Base-by-base conservation (phyloP, 495 filamentous ascomycete species). In the Podospora conica region DNA sequence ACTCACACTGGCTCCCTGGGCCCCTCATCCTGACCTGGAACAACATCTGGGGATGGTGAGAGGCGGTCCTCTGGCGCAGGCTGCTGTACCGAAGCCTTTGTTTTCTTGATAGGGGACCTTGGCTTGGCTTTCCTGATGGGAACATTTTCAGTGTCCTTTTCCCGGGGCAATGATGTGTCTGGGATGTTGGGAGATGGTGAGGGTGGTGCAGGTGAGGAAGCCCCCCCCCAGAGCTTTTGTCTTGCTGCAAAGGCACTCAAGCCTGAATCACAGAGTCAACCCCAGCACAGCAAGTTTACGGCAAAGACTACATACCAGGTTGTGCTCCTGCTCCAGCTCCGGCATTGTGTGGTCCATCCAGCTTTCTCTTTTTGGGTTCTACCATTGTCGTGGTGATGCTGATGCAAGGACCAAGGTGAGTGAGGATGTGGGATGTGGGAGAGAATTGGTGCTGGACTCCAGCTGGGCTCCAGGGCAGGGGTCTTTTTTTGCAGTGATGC, bases 181-280 rank as follows among this genome's bases (percentile, higher is more conserved):
- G 15, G 18, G 40, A n/a, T 48, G 40, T 8, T 48, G 7, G 12
- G 40, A 12, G 31, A 24, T 23, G 12, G 40, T 27, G 31, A 61
- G 18, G 55, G 55, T 22, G 61, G n/a, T 55, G 55, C 58, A 65
- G 70, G 27, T 21, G 58, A 55, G 18, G 57, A 22, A 20, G 57
- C 22, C 11, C 21, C 20, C 8, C 62, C 69, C 54, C 77, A 69
- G 5, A 82, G 73, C 40, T 71, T 79, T 68, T 79, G 77, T 9
- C 83, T 77, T 18, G 81, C 79, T 18, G 83, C 81, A 69, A 84
- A 80, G 18, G 82, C 83, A 67, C 83, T 85, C 70, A 84, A 71
- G 10, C 70, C 81, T 83, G 58, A 60, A 31, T 53, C 40, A 40
- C 65, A 33, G n/a, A n/a, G 25, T 60, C 15, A 61, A 24, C 10